phyloP scores from a whole-genome alignment of 2,329 filamentous ascomycete genomes.

The Beauveria scarabaeidicola region DNA sequence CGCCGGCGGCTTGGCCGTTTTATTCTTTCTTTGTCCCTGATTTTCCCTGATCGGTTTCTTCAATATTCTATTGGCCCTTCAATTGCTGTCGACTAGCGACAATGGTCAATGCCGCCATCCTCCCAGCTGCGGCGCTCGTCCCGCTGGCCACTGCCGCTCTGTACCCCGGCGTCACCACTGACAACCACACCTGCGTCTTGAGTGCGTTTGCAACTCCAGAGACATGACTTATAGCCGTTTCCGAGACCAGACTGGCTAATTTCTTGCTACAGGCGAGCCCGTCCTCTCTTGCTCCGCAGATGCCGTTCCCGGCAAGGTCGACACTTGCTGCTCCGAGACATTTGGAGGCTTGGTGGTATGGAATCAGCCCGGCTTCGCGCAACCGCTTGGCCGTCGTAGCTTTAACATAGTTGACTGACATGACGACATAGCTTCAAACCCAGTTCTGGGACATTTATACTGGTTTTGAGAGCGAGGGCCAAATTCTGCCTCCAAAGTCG shows the following conservation, averaged over 20 bases:
- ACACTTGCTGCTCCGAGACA: constrained; percentile 58
- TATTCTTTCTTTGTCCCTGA: not conserved
- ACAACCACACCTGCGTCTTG: constrained; percentile 50
- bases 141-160: constrained; percentile 28
- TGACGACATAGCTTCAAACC: constrained; percentile 36
- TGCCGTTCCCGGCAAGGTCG: constrained; percentile 37
- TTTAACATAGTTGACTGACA: not conserved
- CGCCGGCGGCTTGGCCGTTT: not conserved
- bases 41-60: not conserved
- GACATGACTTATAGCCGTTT: not conserved
- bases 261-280: constrained; percentile 17
- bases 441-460: constrained; percentile 61
- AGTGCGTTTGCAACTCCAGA: constrained; percentile 21
- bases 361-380: not conserved
- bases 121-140: constrained; percentile 20
- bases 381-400: not conserved
- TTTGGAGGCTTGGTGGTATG: constrained; percentile 50
- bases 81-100: constrained; percentile 5
- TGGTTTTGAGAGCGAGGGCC: constrained; percentile 47
- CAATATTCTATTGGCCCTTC: not conserved
- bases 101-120: constrained; percentile 20
- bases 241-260: not conserved
- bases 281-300: constrained; percentile 40
- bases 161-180: constrained; percentile 35
- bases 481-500: constrained; percentile 46